Evolutionary conservation across 139 green algal species (phyloP), one percentile per base, ranked within the genome.

Genomic region (Pseudopediastrum boryanum): DNA sequence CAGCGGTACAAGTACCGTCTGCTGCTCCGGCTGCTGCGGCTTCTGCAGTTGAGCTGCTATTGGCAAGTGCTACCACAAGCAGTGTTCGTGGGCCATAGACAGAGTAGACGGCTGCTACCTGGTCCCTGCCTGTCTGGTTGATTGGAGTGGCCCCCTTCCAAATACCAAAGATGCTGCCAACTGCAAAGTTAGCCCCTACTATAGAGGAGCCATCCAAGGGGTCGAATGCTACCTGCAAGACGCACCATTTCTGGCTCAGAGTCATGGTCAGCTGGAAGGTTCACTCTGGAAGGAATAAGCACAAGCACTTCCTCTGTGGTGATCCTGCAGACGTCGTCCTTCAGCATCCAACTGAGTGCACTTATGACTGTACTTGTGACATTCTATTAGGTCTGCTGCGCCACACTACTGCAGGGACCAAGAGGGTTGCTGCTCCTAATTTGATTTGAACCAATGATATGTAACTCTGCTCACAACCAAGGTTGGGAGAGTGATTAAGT

Each of bases 111-210:
- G 93, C 92, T 16, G 92, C 92, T 9, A 69, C 85, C 59, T 94
- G 93, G 23, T 94, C 83, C 6, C 82, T 44, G 2, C 91, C 92
- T 0, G 10, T 75, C 2, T 79, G 78, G 2, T 91, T 90, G 5
- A 95, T 23, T 10, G 94, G 81, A 10, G 73, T 75, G 3, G 51
- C 69, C 1, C 92, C 92, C 3, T 81, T 84, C 89, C 90, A 97
- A 0, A 97, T 52, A 2, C 89, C 93, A 78, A 97, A 97, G 54
- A 97, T 97, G 70, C 77, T 89, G 59, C 94, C 93, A 41, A 97
- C 90, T 10, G 92, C 79, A 62, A 91, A 96, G 81, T 95, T 93
- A 16, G 92, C 90, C 5, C 72, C 76, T n/a, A 96, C 75, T 31
- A 97, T 93, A 77, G 64, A 88, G 64, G 62, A 87, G 64, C 94